Evolutionary conservation across 768 basidiomycete genomes (phyloP), one percentile per base, ranked within the genome.

Genomic region (Tricholoma sp.): DNA sequence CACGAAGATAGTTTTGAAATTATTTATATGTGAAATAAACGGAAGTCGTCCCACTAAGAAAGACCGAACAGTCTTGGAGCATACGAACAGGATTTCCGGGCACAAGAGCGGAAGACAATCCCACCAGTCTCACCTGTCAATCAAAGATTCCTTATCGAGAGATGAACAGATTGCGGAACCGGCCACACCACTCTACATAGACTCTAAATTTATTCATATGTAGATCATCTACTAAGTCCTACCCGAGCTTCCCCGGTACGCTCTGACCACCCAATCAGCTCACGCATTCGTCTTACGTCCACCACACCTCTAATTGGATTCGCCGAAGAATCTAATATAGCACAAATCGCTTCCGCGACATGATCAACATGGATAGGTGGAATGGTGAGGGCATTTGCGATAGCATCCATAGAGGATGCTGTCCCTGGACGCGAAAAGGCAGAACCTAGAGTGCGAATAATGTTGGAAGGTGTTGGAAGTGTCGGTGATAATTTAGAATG

Each of bases 291-390:
- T 56, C 66, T 68, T 55, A 94, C 90, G 9, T 80, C 86, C 29
- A 93, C 74, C 18, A 86, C 81, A 42, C 90, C 91, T 52, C 66
- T 68, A 48, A 92, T 72, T 42, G 77, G 76, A 32, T 72, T 74
- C 49, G 66, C 64, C 36, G 73, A 71, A 62, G 72, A 71, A 63
- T 85, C 80, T 56, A 86, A 74, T 34, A 81, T 79, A 17, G 85
- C 77, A 57, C 88, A 84, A 6, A 93, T 80, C 0, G 94, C 91
- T 62, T 87, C 83, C 2, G 89, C 97, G 45, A 98, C 93, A 59
- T 94, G 92, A 63, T 99, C 97, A 18, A 98, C 94, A 65, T 98
- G 96, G 42, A 98, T 84, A 1, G 97, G 95, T 31, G 89, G 92
- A 54, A 88, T 86, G n/a, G 81, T 79, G 51, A 98, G 71, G 15